Evolutionary conservation across 2,329 filamentous ascomycete genomes (phyloP).

Genomic region (Fusarium miscanthi): DNA sequence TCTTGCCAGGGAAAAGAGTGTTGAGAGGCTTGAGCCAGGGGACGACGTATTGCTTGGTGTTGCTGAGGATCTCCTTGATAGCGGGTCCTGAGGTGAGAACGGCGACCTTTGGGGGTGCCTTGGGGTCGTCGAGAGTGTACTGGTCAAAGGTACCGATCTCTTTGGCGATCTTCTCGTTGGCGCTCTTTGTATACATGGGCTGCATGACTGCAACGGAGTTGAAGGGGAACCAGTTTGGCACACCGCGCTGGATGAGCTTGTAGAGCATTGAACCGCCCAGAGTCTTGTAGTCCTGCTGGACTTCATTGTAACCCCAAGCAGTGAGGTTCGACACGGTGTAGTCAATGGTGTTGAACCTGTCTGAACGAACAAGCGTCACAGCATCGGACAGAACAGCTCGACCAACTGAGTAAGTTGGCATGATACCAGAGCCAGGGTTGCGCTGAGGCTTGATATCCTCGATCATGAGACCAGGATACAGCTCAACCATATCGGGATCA

Average conservation of each 20-base stretch:
- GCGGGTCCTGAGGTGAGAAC: constrained; percentile 40
- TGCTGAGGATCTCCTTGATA: constrained; percentile 49
- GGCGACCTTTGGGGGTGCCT: constrained; percentile 48
- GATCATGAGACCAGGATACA: constrained; percentile 75
- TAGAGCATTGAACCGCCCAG: constrained; percentile 58
- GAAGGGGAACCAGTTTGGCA: constrained; percentile 57
- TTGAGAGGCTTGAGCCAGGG: constrained; percentile 50
- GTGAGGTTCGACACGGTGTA: constrained; percentile 57
- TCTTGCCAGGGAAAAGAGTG: constrained; percentile 51
- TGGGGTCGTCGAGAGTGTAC: constrained; percentile 50
- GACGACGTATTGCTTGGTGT: constrained; percentile 48
- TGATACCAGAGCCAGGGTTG: constrained; percentile 56
- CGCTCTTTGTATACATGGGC: constrained; percentile 58
- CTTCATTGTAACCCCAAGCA: constrained; percentile 56
- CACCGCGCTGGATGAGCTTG: constrained; percentile 58
- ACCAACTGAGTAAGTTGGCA: constrained; percentile 61
- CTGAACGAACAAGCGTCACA: constrained; percentile 67
- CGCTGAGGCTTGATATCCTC: constrained; percentile 66
- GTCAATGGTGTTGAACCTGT: constrained; percentile 68
- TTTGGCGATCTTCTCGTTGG: constrained; percentile 53
- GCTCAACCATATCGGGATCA: constrained; percentile 73
- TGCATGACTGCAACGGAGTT: constrained; percentile 59
- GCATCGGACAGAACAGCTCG: constrained; percentile 70
- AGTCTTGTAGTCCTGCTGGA: constrained; percentile 48
- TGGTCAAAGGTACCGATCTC: constrained; percentile 52